Conservation (phyloP, 2,329 filamentous ascomycete species). For the Ceratocystis cubensis region DNA sequence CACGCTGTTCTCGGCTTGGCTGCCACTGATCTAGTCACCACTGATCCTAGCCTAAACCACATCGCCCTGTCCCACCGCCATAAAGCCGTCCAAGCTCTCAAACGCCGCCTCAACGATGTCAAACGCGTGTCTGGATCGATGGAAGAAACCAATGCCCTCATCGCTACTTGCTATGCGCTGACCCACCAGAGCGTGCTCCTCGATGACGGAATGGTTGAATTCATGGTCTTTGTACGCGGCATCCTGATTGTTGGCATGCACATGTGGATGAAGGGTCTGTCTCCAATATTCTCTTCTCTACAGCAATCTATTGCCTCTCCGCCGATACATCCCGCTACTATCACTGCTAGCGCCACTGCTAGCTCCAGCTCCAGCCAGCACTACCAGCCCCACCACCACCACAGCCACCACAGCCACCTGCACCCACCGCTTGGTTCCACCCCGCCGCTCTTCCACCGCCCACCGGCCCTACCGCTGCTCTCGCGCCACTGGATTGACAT, state of each 20-base stretch:
- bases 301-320: not conserved
- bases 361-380: not conserved
- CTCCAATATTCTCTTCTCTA: constrained; percentile 34
- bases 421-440: not conserved
- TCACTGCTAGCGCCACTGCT: not conserved
- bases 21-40: constrained; percentile 49
- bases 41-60: constrained; percentile 39
- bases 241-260: constrained; percentile 43
- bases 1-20: constrained; percentile 57
- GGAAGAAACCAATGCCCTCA: constrained; percentile 46
- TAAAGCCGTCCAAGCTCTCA: constrained; percentile 51
- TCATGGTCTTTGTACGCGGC: constrained; percentile 47
- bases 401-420: not conserved
- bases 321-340: not conserved
- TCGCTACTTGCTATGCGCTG: constrained; percentile 47
- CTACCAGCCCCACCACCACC: not conserved
- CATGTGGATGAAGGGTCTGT: constrained; percentile 38
- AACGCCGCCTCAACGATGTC: constrained; percentile 38
- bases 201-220: constrained; percentile 47
- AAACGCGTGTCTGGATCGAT: constrained; percentile 32
- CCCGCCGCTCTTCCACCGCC: not conserved
- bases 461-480: constrained; percentile 32
- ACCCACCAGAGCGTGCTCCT: constrained; percentile 47
- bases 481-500: constrained; percentile 34
- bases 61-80: constrained; percentile 52